These are phyloP conservation scores for Saturnispora galanensis DNA, from an alignment of 805 yeast species.

Conservation along the genomic window DNA sequence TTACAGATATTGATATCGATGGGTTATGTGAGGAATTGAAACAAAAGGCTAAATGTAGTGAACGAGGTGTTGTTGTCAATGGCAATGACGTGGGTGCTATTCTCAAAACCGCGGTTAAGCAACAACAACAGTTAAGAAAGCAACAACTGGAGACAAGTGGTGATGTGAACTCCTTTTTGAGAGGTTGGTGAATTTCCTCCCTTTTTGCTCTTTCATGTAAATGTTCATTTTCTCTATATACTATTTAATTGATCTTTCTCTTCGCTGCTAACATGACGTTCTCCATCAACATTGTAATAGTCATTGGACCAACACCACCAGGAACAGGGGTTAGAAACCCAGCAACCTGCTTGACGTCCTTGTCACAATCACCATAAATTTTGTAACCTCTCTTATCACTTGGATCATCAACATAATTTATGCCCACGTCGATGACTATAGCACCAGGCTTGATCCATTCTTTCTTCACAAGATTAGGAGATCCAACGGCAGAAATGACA, in stretches of 20 bases:
- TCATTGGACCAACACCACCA: conserved; percentile 91
- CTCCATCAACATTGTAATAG: conserved; percentile 71
- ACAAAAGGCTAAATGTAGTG: conserved; percentile 90
- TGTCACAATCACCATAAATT: conserved; percentile 74
- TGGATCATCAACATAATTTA: conserved; percentile 61
- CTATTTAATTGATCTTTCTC: neutral
- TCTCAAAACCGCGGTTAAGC: conserved; percentile 16
- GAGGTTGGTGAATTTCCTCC: neutral
- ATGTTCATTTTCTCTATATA: neutral
- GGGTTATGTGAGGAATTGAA: conserved; percentile 86
- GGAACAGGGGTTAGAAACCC: conserved; percentile 78
- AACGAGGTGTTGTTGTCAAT: conserved; percentile 80
- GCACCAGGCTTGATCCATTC: conserved; percentile 64
- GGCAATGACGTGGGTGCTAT: conserved; percentile 64
- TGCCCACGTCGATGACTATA: conserved; percentile 75
- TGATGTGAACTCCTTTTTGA: neutral
- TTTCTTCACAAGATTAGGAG: conserved; percentile 59
- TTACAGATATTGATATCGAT: conserved; percentile 88
- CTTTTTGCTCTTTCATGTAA: neutral
- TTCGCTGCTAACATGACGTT: conserved; percentile 61
- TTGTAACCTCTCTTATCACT: conserved; percentile 59
- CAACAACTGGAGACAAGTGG: neutral
- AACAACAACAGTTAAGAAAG: neutral
- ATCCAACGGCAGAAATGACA: conserved; percentile 71
- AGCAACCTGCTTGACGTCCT: conserved; percentile 45